Percentiles rank a stretch among this genome's conserved stretches.
These are phyloP conservation scores for Theobroma cacao DNA, from an alignment of 345 rosid genomes.

Conservation along the genomic window DNA sequence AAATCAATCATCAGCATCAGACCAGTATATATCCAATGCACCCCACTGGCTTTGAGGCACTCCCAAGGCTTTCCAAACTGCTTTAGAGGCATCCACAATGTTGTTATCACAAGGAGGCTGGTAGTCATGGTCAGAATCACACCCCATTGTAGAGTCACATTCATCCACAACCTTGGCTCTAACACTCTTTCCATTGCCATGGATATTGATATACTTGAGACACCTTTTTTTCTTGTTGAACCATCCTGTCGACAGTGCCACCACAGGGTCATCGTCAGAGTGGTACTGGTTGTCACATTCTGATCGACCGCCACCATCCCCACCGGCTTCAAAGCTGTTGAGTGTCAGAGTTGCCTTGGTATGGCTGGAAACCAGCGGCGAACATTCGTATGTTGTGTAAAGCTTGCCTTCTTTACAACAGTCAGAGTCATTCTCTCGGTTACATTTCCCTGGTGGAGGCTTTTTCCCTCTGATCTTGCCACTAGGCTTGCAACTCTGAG, in stretches of 20 bases:
- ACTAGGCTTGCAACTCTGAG: conserved; percentile 25
- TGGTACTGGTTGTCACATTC: conserved; percentile 8
- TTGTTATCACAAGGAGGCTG: conserved; percentile 30
- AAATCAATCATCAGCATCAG: conserved; percentile 19
- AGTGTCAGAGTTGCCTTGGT: conserved; percentile 4
- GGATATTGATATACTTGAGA: conserved; percentile 14
- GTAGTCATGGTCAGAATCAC: conserved; percentile 25
- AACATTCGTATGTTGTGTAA: conserved; percentile 23
- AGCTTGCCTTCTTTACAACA: conserved; percentile 30
- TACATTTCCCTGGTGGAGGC: conserved; percentile 31
- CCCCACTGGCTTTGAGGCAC: conserved; percentile 25
- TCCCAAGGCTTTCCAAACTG: conserved; percentile 39
- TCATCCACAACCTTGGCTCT: conserved; percentile 35
- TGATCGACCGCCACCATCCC: background rate
- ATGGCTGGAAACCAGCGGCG: background rate
- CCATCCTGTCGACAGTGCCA: conserved; percentile 33
- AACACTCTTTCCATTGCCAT: conserved; percentile 26
- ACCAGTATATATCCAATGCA: conserved; percentile 29
- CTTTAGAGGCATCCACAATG: conserved; percentile 28
- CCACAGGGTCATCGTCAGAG: background rate
- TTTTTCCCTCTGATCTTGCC: conserved; percentile 28
- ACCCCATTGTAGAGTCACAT: conserved; percentile 31
- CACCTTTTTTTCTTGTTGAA: conserved; percentile 19
- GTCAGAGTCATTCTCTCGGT: conserved; percentile 23
- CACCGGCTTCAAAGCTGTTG: conserved; percentile 9